Base-by-base conservation (phyloP, 2,329 filamentous ascomycete species). In the Xylaria digitata region DNA sequence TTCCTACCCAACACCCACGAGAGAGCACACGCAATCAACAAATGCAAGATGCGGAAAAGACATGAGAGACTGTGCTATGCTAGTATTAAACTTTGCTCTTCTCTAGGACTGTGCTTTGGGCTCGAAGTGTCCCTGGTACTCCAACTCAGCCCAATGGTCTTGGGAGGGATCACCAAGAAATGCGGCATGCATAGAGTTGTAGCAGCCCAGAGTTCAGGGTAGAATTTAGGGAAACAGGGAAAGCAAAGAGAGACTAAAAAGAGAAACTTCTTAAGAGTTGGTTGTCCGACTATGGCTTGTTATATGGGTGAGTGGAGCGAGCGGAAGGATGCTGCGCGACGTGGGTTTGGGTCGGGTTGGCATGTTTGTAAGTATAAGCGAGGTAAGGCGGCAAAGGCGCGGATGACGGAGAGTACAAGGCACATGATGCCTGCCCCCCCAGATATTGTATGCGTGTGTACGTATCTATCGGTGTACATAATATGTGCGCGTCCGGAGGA, bases 251-350 rank as follows among this genome's bases (percentile, higher is more conserved):
- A 19, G 19, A 32, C 23, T 7, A 2, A 15, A 32, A 15, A 21
- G 15, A 37, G 40, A 17, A 13, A 23, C 26, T 17, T 34, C 6
- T 40, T 5, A 40, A 40, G 11, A 40, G 37, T 40, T 40, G 37
- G n/a, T 23, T 19, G 45, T 53, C 55, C 17, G 55, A 30, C 42
- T 53, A 40, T 50, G 34, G 56, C 50, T 37, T 65, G 46, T 54
- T 58, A 67, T 61, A 54, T 48, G 65, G 48, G 42, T 43, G 54
- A 45, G 63, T 63, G 58, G 66, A 68, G 59, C 45, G 58, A 68
- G 59, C 45, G 58, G 30, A 65, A 42, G 53, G 62, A 43, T 53
- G 19, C 34, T 61, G 58, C 37, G 45, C 37, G 45, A 49, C 52
- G 59, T 54, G 46, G 37, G 37, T 62, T 56, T 61, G 52, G 50